phyloP scores from a whole-genome alignment of 306 rosid genomes.

The Rosa persica region DNA sequence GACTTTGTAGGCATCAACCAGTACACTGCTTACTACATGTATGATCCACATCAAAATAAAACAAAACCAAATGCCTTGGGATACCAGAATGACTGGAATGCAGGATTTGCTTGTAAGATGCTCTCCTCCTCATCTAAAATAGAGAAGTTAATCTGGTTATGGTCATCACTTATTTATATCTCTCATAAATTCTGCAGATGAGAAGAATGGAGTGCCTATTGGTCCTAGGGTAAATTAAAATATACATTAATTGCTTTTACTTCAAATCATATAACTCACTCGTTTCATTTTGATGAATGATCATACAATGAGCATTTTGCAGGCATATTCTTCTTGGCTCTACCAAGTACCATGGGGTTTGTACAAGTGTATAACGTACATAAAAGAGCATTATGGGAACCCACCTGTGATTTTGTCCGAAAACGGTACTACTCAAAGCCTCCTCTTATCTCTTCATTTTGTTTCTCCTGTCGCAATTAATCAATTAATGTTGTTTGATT shows the following conservation, averaged over 20 bases:
- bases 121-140: neutral
- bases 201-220: conserved; percentile 71
- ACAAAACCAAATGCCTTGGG: conserved; percentile 52
- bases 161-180: neutral
- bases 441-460: neutral
- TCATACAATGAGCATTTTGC: conserved; percentile 15
- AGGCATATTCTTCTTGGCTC: conserved; percentile 88
- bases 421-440: conserved; percentile 49
- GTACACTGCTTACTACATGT: conserved; percentile 73
- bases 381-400: conserved; percentile 75
- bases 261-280: neutral
- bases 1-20: conserved; percentile 88
- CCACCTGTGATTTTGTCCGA: conserved; percentile 80
- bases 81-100: conserved; percentile 86
- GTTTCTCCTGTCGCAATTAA: neutral
- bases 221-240: conserved; percentile 61
- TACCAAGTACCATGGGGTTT: conserved; percentile 95
- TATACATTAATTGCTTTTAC: neutral
- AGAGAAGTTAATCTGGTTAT: neutral
- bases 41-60: conserved; percentile 52
- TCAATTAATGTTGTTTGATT: neutral
- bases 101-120: conserved; percentile 76
- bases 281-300: neutral
- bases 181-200: conserved; percentile 48
- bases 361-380: conserved; percentile 73